phyloP scores from a whole-genome alignment of 441 rosid species.

The Heliophila coronopifolia region DNA sequence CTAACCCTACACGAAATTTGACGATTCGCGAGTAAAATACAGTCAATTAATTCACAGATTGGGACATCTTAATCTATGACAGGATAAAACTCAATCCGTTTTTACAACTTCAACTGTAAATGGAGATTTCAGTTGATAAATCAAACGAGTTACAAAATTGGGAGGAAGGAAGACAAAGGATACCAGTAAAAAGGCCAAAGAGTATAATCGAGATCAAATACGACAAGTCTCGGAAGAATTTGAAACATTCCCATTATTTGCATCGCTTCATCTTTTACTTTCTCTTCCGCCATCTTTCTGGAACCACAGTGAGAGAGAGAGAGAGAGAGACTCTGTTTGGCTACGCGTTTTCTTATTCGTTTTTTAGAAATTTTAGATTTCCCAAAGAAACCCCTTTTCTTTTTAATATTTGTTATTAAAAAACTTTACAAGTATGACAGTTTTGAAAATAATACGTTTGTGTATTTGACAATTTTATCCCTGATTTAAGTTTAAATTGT shows the following conservation, averaged over 20 bases:
- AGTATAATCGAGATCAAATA: conserved; percentile 91
- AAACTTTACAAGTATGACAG: background rate
- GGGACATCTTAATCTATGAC: too few species aligned
- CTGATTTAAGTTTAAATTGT: background rate
- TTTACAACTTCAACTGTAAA: background rate
- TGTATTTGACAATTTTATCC: background rate
- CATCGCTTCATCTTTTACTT: conserved; percentile 54
- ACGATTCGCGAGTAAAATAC: too few species aligned
- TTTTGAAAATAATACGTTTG: background rate
- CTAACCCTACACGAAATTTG: too few species aligned
- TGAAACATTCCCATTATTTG: conserved; percentile 61
- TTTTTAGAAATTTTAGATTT: too few species aligned
- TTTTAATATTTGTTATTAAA: background rate
- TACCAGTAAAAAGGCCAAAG: conserved; percentile 99
- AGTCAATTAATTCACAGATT: background rate
- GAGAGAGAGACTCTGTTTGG: background rate
- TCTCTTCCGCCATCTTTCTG: conserved; percentile 50
- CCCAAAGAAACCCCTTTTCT: background rate
- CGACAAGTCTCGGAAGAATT: conserved; percentile 65
- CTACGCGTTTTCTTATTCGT: conserved; percentile 2
- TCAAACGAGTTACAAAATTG: background rate
- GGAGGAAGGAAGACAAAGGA: background rate
- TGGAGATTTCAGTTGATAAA: background rate
- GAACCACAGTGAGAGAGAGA: background rate
- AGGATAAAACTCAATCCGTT: too few species aligned